A percentile compares a stretch with the other conserved stretches of the same genome.
These are phyloP conservation scores for Lepidium aucheri DNA, from an alignment of 345 rosid genomes.

Conservation along the genomic window DNA sequence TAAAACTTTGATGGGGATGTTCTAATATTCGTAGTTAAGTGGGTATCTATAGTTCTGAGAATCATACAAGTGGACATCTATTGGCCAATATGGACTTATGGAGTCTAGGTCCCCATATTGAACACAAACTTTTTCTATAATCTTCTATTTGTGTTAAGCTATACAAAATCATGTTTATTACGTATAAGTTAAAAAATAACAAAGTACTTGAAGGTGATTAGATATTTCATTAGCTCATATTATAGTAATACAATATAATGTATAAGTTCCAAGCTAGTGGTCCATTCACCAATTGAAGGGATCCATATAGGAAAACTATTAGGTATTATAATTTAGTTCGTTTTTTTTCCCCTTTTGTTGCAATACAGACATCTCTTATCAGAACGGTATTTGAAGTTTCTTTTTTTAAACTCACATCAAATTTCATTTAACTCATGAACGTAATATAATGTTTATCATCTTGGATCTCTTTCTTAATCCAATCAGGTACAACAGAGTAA, in stretches of 20 bases:
- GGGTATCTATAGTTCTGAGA: conserved; percentile 22
- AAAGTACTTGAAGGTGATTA: conserved; percentile 25
- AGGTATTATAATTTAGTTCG: neutral
- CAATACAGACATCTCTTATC: neutral
- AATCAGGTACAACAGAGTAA: too few species aligned
- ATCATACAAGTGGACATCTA: conserved; percentile 34
- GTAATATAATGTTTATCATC: too few species aligned
- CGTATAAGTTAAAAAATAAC: neutral
- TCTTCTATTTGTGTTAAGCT: conserved; percentile 1
- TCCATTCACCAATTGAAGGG: conserved; percentile 16
- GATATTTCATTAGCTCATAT: conserved; percentile 20
- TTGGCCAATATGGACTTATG: conserved; percentile 33
- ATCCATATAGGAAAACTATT: conserved; percentile 8
- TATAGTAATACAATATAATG: neutral
- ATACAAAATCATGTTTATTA: too few species aligned
- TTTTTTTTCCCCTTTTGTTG: too few species aligned
- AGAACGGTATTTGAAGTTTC: neutral
- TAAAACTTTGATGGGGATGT: too few species aligned
- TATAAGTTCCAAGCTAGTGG: conserved; percentile 10
- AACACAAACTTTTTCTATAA: neutral
- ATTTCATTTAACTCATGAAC: too few species aligned
- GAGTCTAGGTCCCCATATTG: conserved; percentile 22
- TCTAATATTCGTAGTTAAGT: conserved; percentile 25
- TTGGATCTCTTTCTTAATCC: too few species aligned
- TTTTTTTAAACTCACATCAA: too few species aligned